Percentiles rank a stretch among this genome's conserved stretches.
Evolutionary conservation across 768 basidiomycete species (phyloP).

Genomic region (Rhodocollybia butyracea): DNA sequence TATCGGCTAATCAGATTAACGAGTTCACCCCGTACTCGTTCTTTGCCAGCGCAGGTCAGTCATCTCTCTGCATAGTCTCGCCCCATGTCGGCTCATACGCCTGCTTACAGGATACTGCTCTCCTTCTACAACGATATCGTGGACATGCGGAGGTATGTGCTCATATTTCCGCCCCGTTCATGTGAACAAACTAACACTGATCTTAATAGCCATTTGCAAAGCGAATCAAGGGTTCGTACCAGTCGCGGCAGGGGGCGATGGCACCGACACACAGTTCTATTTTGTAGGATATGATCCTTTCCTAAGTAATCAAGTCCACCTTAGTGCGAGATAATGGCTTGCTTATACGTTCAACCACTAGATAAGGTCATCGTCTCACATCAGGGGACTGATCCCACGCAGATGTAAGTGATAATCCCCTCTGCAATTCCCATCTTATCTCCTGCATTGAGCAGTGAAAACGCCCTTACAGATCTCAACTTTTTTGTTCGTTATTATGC

Average conservation of each 20-base stretch:
- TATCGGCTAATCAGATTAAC: constrained; percentile 21
- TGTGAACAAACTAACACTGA: neutral
- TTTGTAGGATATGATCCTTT: constrained; percentile 39
- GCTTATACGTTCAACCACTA: neutral
- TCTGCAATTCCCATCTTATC: neutral
- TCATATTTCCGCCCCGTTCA: neutral
- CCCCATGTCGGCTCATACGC: too few relatives aligned
- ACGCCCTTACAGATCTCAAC: too few relatives aligned
- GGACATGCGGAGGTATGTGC: constrained; percentile 39
- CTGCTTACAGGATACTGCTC: constrained; percentile 37
- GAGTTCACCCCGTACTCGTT: constrained; percentile 29
- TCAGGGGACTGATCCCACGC: constrained; percentile 23
- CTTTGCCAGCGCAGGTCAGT: constrained; percentile 37
- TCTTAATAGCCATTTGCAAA: constrained; percentile 36
- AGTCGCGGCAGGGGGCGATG: constrained; percentile 49
- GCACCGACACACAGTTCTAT: constrained; percentile 40
- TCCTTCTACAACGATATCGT: constrained; percentile 28
- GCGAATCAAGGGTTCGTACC: constrained; percentile 46
- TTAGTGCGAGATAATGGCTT: neutral
- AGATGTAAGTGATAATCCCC: constrained; percentile 22
- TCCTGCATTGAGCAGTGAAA: neutral
- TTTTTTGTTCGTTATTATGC: constrained; percentile 21
- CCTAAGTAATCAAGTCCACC: constrained; percentile 15
- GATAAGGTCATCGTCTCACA: constrained; percentile 11
- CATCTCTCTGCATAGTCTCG: too few relatives aligned